Conservation (phyloP, 129 eudicot species). For the Scalesia atractyloides region DNA sequence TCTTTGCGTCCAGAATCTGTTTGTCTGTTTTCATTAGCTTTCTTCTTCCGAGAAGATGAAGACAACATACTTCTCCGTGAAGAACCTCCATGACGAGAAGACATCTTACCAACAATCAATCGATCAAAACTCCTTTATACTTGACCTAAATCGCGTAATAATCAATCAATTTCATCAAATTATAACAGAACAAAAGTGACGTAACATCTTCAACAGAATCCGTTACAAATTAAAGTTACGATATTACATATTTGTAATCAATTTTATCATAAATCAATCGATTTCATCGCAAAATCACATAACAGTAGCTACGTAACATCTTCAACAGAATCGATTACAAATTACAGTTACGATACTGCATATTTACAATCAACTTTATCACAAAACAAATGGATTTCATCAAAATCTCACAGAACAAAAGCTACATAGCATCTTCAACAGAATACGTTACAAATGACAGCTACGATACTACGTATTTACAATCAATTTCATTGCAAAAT, state of each 20-base stretch:
- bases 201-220: not conserved
- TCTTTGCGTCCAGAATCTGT: conserved; percentile 46
- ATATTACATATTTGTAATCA: no score
- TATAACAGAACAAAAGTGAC: not conserved
- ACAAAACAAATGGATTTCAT: conserved; percentile 1
- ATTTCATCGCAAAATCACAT: not conserved
- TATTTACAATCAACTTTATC: no score
- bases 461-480: not conserved
- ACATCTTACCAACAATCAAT: conserved; percentile 41
- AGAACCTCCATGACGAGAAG: conserved; percentile 58
- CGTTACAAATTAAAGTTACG: not conserved
- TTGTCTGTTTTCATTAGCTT: conserved; percentile 40
- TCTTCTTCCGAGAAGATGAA: conserved; percentile 51
- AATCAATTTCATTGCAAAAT: not conserved
- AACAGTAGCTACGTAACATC: not conserved
- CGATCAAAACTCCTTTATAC: conserved; percentile 23
- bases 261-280: not conserved
- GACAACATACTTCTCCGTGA: conserved; percentile 62
- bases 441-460: not conserved
- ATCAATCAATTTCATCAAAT: conserved; percentile 15
- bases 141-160: conserved; percentile 4
- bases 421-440: not conserved
- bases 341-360: not conserved
- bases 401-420: not conserved
- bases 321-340: not conserved